Percentiles rank a stretch among this genome's conserved stretches.
phyloP scores from a whole-genome alignment of 208 protist species.

The Novymonas esmeraldas region DNA sequence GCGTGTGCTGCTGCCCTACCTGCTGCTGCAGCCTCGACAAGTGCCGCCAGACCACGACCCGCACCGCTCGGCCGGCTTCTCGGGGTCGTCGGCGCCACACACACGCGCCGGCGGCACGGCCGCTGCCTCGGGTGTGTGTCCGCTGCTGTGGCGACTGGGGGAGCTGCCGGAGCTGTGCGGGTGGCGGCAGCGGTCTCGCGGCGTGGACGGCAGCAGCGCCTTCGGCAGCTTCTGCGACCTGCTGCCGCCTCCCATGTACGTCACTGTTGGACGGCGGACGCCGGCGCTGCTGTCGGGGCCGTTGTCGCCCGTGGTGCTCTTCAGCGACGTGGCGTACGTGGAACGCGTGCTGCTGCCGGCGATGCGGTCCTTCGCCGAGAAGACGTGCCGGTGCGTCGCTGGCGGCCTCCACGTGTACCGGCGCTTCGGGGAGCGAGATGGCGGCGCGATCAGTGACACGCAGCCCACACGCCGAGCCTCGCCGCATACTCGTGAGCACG shows the following conservation, averaged over 20 bases:
- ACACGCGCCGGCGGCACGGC: background rate
- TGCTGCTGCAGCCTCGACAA: slow-evolving; percentile 27
- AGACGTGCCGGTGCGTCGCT: slow-evolving; percentile 1
- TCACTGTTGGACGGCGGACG: slow-evolving; percentile 12
- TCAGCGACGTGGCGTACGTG: slow-evolving; percentile 52
- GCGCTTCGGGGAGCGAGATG: background rate
- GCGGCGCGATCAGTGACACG: background rate
- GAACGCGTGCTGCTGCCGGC: slow-evolving; percentile 46
- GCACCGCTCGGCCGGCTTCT: background rate
- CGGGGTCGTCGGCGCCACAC: background rate
- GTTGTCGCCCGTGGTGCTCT: slow-evolving; percentile 37
- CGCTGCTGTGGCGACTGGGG: slow-evolving; percentile 33
- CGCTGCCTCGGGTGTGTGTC: slow-evolving; percentile 1
- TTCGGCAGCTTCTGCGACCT: slow-evolving; percentile 35
- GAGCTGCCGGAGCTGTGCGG: slow-evolving; percentile 36
- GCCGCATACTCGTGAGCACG: background rate
- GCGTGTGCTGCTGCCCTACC: slow-evolving; percentile 45
- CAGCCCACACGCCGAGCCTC: no score
- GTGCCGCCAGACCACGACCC: background rate
- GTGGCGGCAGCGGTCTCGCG: slow-evolving; percentile 30
- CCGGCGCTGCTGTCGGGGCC: background rate
- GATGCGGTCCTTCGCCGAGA: slow-evolving; percentile 44
- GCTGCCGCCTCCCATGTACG: slow-evolving; percentile 27
- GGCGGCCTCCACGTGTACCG: slow-evolving; percentile 22
- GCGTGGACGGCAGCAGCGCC: background rate